Conservation (phyloP, 805 yeast species). For the Ogataea ganodermae region DNA sequence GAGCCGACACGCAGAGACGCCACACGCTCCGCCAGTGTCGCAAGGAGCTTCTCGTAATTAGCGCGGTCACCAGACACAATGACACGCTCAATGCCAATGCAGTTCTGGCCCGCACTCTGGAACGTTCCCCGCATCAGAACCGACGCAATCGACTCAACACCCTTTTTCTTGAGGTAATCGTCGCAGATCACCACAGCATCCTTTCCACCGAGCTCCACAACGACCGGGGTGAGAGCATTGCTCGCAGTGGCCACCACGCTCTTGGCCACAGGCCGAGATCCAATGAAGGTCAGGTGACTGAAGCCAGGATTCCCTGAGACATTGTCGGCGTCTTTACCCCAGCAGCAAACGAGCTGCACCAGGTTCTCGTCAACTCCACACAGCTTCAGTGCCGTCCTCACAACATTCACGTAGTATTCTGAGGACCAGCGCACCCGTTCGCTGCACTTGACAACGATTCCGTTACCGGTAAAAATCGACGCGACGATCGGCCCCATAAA, state of each 20-base stretch:
- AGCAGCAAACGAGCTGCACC: constrained; percentile 85
- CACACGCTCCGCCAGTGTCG: constrained; percentile 58
- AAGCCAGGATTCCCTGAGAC: constrained; percentile 82
- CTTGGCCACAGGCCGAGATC: constrained; percentile 93
- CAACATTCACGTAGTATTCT: constrained; percentile 69
- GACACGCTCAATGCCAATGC: constrained; percentile 96
- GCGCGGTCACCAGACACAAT: constrained; percentile 64
- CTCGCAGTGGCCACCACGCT: constrained; percentile 83
- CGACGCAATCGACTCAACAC: constrained; percentile 60
- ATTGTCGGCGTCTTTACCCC: constrained; percentile 82
- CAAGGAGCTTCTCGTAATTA: constrained; percentile 64
- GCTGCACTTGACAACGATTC: constrained; percentile 88
- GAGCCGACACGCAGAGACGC: constrained; percentile 75
- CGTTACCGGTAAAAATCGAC: constrained; percentile 86
- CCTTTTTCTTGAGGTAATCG: constrained; percentile 57
- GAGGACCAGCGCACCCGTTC: constrained; percentile 97
- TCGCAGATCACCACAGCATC: constrained; percentile 89
- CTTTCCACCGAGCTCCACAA: constrained; percentile 95
- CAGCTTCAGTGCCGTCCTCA: constrained; percentile 67
- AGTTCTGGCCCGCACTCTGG: constrained; percentile 97
- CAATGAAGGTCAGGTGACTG: constrained; percentile 90
- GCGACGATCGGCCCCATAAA: constrained; percentile 91
- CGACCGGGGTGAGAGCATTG: constrained; percentile 87
- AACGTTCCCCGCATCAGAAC: constrained; percentile 92
- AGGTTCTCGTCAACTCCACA: constrained; percentile 79